These are phyloP conservation scores for Porphyridium purpureum DNA, from an alignment of 23 red algal species.

Conservation along the genomic window DNA sequence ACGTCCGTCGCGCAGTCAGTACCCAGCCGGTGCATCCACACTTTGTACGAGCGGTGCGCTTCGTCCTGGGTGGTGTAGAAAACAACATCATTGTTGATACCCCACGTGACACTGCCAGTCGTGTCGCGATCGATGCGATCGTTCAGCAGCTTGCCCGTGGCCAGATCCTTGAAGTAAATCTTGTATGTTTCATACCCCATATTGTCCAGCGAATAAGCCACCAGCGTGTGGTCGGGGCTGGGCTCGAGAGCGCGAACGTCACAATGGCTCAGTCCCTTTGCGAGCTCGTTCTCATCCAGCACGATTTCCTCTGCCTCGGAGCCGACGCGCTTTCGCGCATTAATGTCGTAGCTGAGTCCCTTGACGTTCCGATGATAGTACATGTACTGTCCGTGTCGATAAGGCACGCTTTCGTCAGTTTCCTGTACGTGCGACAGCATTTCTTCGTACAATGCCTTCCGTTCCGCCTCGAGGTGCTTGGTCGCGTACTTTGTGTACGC, in stretches of 20 bases:
- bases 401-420: conserved; percentile 38
- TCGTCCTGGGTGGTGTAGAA: conserved; percentile 58
- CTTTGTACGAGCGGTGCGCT: conserved; percentile 36
- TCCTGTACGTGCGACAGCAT: conserved; percentile 44
- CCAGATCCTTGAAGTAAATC: conserved; percentile 27
- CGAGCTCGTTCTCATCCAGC: conserved; percentile 47
- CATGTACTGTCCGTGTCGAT: conserved; percentile 19
- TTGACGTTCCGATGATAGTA: conserved; percentile 43
- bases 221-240: conserved; percentile 21
- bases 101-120: conserved; percentile 51
- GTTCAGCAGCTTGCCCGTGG: conserved; percentile 10
- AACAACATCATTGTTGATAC: conserved; percentile 15
- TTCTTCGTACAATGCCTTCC: conserved; percentile 29
- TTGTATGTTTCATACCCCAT: conserved; percentile 61
- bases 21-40: conserved; percentile 35
- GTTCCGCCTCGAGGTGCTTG: conserved; percentile 4
- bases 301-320: conserved; percentile 26
- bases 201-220: conserved; percentile 51
- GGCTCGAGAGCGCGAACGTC: conserved; percentile 7
- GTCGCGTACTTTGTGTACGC: conserved; percentile 54
- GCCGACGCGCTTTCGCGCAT: neutral
- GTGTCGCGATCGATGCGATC: conserved; percentile 24
- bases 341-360: conserved; percentile 24
- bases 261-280: conserved; percentile 38
- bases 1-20: neutral